A percentile compares a stretch with the other conserved stretches of the same genome.
Evolutionary conservation across 2,329 filamentous ascomycete species (phyloP).

Genomic region (Chrysoporthe puriensis): DNA sequence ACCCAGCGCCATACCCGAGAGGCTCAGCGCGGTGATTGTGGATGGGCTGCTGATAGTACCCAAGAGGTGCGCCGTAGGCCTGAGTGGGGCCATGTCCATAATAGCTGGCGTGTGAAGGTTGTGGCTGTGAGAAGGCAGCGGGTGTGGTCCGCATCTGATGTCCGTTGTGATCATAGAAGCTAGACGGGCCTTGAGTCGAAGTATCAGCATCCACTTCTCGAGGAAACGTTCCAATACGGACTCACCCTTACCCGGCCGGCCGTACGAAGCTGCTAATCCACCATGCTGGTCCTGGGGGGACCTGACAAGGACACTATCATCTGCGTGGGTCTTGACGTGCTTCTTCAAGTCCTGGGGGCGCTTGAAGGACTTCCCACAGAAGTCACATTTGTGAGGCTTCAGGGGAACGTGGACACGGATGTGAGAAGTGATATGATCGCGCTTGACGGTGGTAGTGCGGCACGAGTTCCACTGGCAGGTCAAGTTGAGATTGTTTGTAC

Average conservation of each 20-base stretch:
- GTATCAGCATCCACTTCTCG: constrained; percentile 45
- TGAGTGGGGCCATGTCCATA: constrained; percentile 60
- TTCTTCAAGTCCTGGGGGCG: constrained; percentile 98
- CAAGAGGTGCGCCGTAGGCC: constrained; percentile 57
- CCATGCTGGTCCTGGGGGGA: constrained; percentile 55
- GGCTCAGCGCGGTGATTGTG: constrained; percentile 59
- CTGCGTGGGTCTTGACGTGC: constrained; percentile 98
- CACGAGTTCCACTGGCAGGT: constrained; percentile 98
- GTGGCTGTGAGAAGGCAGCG: constrained; percentile 52
- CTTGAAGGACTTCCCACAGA: constrained; percentile 99
- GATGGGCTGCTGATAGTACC: constrained; percentile 71
- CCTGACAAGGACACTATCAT: constrained; percentile 78
- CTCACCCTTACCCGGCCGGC: constrained; percentile 57
- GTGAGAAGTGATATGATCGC: constrained; percentile 98
- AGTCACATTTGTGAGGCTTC: constrained; percentile 98
- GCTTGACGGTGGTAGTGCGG: constrained; percentile 95
- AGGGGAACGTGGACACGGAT: constrained; percentile 98
- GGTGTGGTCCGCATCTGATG: constrained; percentile 61
- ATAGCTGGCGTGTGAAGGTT: constrained; percentile 62
- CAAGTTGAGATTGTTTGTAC: constrained; percentile 96
- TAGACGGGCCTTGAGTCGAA: constrained; percentile 51
- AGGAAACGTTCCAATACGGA: not conserved
- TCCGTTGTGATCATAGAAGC: constrained; percentile 68
- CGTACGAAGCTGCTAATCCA: constrained; percentile 56
- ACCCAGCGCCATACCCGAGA: constrained; percentile 60